Evolutionary conservation across 1,139 yeast species (phyloP).

Genomic region (Magnusiomyces clavatus): DNA sequence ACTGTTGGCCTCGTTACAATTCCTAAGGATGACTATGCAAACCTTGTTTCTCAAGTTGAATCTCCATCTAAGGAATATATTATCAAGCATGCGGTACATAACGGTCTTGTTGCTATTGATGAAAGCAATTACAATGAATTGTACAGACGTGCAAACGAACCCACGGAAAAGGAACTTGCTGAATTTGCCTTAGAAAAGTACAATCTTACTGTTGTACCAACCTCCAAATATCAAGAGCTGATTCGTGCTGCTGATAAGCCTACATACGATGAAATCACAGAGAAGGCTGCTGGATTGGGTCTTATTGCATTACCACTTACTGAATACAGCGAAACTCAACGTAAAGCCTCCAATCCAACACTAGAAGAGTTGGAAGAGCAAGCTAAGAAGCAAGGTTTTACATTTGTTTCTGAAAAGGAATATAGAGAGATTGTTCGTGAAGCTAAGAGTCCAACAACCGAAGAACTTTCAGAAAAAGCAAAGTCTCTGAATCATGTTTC

Average conservation of each 20-base stretch:
- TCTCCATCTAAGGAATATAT: conserved; percentile 15
- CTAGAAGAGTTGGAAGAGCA: conserved; percentile 24
- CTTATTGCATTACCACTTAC: conserved; percentile 13
- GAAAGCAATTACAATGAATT: conserved; percentile 17
- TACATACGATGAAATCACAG: conserved; percentile 14
- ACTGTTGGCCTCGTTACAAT: conserved; percentile 8
- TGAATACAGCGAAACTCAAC: conserved; percentile 9
- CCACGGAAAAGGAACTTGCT: conserved; percentile 6
- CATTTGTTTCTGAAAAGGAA: conserved; percentile 6
- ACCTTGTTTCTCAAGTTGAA: conserved; percentile 18
- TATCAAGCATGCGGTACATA: conserved; percentile 13
- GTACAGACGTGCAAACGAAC: conserved; percentile 4
- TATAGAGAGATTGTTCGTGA: conserved; percentile 2
- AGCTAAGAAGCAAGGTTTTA: conserved; percentile 22
- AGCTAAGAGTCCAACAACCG: conserved; percentile 10
- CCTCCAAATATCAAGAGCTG: conserved; percentile 9
- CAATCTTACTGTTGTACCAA: conserved; percentile 14
- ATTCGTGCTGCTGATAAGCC: conserved; percentile 14
- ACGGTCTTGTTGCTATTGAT: conserved; percentile 41
- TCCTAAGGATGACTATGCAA: conserved; percentile 11
- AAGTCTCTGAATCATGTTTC: conserved; percentile 5
- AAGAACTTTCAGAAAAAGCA: conserved; percentile 9
- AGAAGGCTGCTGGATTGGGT: conserved; percentile 23
- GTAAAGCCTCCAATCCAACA: conserved; percentile 16
- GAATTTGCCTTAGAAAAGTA: conserved; percentile 15